Conservation (phyloP, 2,329 filamentous ascomycete genomes). For the Hymenoscyphus scutula region DNA sequence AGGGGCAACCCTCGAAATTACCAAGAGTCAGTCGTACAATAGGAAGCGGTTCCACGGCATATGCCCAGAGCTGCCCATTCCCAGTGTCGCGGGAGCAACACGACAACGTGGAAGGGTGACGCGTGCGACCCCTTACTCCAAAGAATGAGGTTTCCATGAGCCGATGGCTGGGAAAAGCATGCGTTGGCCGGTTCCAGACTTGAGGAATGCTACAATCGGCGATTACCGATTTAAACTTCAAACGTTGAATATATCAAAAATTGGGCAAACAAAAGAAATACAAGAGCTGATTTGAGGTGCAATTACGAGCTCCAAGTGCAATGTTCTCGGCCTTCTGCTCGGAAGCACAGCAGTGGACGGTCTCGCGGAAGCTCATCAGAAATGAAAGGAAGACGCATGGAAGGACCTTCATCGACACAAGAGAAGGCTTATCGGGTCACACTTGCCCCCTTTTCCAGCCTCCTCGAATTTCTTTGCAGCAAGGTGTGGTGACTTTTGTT, state of each 20-base stretch:
- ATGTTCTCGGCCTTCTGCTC: slow-evolving; percentile 4
- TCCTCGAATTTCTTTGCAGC: slow-evolving; percentile 17
- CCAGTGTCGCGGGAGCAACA: slow-evolving; percentile 27
- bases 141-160: slow-evolving; percentile 21
- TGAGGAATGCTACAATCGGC: slow-evolving; percentile 24
- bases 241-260: background rate
- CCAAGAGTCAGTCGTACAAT: slow-evolving; percentile 32
- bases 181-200: slow-evolving; percentile 8
- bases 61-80: slow-evolving; percentile 26
- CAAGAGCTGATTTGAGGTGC: background rate
- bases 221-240: background rate
- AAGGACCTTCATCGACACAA: slow-evolving; percentile 17
- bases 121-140: slow-evolving; percentile 23
- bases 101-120: slow-evolving; percentile 20
- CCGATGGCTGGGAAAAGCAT: slow-evolving; percentile 9
- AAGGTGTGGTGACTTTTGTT: slow-evolving; percentile 19
- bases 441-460: slow-evolving; percentile 11
- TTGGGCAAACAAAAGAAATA: background rate
- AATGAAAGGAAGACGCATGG: slow-evolving; percentile 18
- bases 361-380: slow-evolving; percentile 8
- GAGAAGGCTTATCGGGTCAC: slow-evolving; percentile 23
- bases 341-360: slow-evolving; percentile 2
- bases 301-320: slow-evolving; percentile 5
- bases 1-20: slow-evolving; percentile 34
- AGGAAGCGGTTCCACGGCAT: slow-evolving; percentile 20